Base-by-base conservation (phyloP, 768 basidiomycete species). In the Pleurotus citrinopileatus region DNA sequence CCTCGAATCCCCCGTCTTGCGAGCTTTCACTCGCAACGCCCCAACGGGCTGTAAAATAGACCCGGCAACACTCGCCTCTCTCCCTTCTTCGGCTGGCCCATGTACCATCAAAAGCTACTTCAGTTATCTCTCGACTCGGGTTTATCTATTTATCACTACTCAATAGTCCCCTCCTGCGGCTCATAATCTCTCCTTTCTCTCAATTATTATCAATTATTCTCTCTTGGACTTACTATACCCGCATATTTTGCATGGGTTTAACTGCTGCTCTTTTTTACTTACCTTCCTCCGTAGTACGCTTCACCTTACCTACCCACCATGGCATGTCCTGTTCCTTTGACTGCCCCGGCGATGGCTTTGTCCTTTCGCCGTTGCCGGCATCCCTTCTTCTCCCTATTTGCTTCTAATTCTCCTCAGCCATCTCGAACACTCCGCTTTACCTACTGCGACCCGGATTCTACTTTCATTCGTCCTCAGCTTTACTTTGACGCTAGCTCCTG, bases 141-240 rank as follows among this genome's bases (percentile, higher is more conserved):
- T 37, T 12, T 34, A 36, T 38, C 34, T 38, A n/a, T n/a, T n/a
- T n/a, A 51, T 37, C 28, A 19, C 10, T 37, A 50, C 17, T 25
- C 34, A 34, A 23, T 20, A 20, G 29, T 51, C 48, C 37, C 34
- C 22, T 47, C 17, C 34, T 32, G 15, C 22, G 34, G 37, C 48
- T 51, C 48, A 36, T 51, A 51, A 37, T 51, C 19, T 51, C 48
- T 37, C 34, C 25, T 37, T n/a, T 22, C 48, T 37, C 48, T 51
- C 48, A 51, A 23, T 51, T 51, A 51, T 51, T 32, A 51, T 51
- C 48, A 37, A 36, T 37, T 51, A 51, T 51, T 51, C 32, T 26
- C 48, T 36, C 48, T 51, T 51, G 48, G 48, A 51, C 48, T 51
- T 29, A 12, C 1, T 34, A 51, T 51, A 51, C 48, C 48, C 48